Conservation (phyloP, 2,329 filamentous ascomycete genomes). For the Pseudogymnoascus sp. region DNA sequence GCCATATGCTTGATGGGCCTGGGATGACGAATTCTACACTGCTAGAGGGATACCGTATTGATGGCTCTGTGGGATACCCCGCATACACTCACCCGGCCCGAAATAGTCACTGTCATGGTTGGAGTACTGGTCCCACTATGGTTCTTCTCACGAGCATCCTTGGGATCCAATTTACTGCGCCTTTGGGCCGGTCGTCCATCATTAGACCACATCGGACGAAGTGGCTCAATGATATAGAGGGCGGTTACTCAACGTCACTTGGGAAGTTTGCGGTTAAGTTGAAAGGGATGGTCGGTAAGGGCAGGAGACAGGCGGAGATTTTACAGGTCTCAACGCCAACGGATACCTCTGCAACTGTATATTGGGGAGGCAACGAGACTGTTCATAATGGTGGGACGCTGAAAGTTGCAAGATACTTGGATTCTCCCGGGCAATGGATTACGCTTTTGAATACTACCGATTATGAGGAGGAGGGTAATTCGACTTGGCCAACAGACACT, state of each 20-base stretch:
- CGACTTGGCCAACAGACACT: not conserved
- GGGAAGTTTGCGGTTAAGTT: constrained; percentile 16
- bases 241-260: constrained; percentile 18
- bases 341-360: constrained; percentile 20
- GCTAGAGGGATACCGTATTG: constrained; percentile 30
- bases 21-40: constrained; percentile 32
- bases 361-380: constrained; percentile 19
- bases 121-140: constrained; percentile 27
- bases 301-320: constrained; percentile 17
- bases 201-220: constrained; percentile 21
- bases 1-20: constrained; percentile 31
- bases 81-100: constrained; percentile 28
- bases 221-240: constrained; percentile 16
- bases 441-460: not conserved
- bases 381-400: not conserved
- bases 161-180: constrained; percentile 20
- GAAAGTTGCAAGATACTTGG: not conserved
- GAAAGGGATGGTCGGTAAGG: constrained; percentile 9
- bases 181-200: constrained; percentile 23
- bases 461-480: not conserved
- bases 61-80: constrained; percentile 30
- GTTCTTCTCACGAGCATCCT: constrained; percentile 23
- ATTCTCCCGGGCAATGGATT: not conserved
- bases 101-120: constrained; percentile 30
- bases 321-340: constrained; percentile 23